Conservation (phyloP, 176 grass and related monocot genomes). For the Oryza officinalis region DNA sequence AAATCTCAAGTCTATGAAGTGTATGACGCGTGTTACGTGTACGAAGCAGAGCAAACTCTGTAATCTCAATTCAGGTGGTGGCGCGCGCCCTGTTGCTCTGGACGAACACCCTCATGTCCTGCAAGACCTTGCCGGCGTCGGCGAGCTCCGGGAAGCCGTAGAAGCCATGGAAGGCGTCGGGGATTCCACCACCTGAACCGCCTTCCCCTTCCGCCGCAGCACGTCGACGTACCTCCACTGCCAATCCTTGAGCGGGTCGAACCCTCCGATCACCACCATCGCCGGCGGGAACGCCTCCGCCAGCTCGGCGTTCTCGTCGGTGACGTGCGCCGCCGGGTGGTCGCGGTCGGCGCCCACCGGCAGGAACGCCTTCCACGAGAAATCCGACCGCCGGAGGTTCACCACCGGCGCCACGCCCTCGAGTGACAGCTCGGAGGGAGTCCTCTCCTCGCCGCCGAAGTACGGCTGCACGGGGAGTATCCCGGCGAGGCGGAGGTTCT, state of each 20-base stretch:
- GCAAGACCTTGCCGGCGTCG: slow-evolving; percentile 23
- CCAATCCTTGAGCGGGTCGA: slow-evolving; percentile 48
- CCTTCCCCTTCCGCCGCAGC: slow-evolving; percentile 19
- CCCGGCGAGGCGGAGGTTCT: slow-evolving; percentile 38
- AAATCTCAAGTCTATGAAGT: too few species aligned
- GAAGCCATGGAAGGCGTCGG: slow-evolving; percentile 51
- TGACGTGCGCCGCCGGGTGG: slow-evolving; percentile 52
- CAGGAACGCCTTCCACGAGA: slow-evolving; percentile 54
- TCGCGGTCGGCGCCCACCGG: slow-evolving; percentile 47
- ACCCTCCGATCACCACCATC: slow-evolving; percentile 35
- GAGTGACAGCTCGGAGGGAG: slow-evolving; percentile 38
- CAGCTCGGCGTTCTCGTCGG: slow-evolving; percentile 32
- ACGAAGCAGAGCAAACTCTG: too few species aligned
- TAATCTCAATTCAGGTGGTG: too few species aligned
- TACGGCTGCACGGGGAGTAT: slow-evolving; percentile 51
- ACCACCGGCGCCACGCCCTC: slow-evolving; percentile 49
- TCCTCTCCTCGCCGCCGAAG: slow-evolving; percentile 70
- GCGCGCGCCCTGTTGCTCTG: neutral
- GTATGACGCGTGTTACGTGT: too few species aligned
- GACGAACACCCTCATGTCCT: slow-evolving; percentile 50
- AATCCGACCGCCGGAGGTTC: slow-evolving; percentile 39
- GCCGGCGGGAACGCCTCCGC: slow-evolving; percentile 35
- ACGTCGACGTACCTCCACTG: slow-evolving; percentile 38
- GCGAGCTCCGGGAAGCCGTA: slow-evolving; percentile 43
- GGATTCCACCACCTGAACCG: slow-evolving; percentile 32